Conservation (phyloP, 257 asterid species). For the Verbena officinalis region DNA sequence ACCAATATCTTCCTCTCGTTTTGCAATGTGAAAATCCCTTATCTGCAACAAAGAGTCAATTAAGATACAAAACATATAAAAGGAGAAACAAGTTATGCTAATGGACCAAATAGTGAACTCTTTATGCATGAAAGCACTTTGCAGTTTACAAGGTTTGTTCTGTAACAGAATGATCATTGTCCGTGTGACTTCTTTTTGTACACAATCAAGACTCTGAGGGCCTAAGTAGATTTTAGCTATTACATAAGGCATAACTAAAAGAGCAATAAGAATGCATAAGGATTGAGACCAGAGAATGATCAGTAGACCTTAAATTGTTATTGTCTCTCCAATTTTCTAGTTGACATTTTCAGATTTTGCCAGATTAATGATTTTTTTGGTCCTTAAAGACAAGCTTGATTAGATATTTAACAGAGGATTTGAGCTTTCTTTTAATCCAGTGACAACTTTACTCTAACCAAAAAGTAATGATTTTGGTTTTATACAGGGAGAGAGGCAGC, state of each 20-base stretch:
- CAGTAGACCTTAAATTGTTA: not conserved
- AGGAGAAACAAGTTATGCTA: not conserved
- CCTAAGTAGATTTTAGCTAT: not conserved
- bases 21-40: constrained; percentile 72
- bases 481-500: no score
- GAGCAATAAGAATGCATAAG: not conserved
- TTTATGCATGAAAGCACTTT: not conserved
- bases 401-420: not conserved
- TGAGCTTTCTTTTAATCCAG: not conserved
- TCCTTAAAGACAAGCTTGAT: not conserved
- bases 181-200: no score
- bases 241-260: not conserved
- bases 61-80: constrained; percentile 12
- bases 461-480: no score
- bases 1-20: constrained; percentile 76
- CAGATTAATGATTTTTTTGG: not conserved
- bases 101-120: not conserved
- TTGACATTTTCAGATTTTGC: not conserved
- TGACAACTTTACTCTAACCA: no score
- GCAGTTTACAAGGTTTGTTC: no score
- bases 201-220: not conserved
- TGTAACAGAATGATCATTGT: no score
- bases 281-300: not conserved
- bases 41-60: constrained; percentile 40
- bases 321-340: no score